Evolutionary conservation across 2,329 filamentous ascomycete species (phyloP), one percentile per base, ranked within the genome.

Genomic region (Phyllosticta citriasiana): DNA sequence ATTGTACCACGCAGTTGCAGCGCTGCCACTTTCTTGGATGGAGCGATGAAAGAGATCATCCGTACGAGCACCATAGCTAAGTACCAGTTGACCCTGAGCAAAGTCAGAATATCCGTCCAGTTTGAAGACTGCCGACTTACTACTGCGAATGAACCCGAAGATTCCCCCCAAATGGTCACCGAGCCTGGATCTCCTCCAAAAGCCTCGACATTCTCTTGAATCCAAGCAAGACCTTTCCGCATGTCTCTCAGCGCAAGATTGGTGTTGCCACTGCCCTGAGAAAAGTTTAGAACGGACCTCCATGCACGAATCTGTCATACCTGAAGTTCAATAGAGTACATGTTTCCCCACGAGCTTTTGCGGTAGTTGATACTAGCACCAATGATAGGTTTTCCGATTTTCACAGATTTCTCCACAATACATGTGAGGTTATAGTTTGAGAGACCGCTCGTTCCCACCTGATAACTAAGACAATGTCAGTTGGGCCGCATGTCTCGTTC

Each of bases 331-430:
- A 61, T 57, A 4, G 59, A 61, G 40, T 61, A 61, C 59, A 61
- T 61, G 47, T 57, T 61, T 2, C 59, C 59, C 59, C 59, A 61
- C 14, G 53, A 54, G 9, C 59, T 55, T 47, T 61, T 71, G 19
- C 74, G 75, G 59, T 81, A 82, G 12, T 79, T 80, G 16, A 81
- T 73, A 0, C 78, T 70, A 14, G 71, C 66, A 1, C 70, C 69
- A 24, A 72, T 72, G 16, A 71, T 61, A 4, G 69, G 70, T 33
- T 70, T 70, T 3, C 68, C 59, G 51, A 70, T 72, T 4, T 67
- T 53, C 2, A 69, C 66, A 0, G 70, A 72, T 57, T 71, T 66
- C 40, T 68, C 55, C 4, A 72, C 68, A 16, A 72, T 66, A 47
- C 69, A 72, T 53, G 67, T 62, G 10, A 62, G 55, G 16, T 62